Base-by-base conservation (phyloP, 345 rosid species). In the Eucalyptus urophylla region DNA sequence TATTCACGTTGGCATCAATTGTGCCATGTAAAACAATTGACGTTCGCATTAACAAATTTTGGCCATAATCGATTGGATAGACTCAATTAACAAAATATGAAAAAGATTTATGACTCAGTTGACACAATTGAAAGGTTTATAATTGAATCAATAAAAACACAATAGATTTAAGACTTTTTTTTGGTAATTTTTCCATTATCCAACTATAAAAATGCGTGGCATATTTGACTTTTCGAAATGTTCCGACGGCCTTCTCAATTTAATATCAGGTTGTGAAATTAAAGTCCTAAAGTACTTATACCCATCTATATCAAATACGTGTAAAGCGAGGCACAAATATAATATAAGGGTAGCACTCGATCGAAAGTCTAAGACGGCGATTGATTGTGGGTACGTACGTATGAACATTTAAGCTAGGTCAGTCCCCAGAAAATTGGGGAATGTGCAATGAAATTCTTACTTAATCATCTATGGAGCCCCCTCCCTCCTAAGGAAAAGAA, bases 61-160 rank as follows among this genome's bases (percentile, higher is more conserved):
- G 24, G 24, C 5, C 24, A 53, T 0, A 53, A 53, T 53, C 0
- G 2, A 19, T 53, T 1, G 2, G 0, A 53, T 19, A 3, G 1
- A 53, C 24, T 1, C 1, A 53, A 19, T 53, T 53, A 53, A 53
- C 5, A 19, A 19, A 53, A 53, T 53, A 0, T 53, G 2, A 53
- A 53, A 49, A 19, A 19, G 24, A 53, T 53, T 53, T 53, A 53
- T 1, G 58, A 53, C 11, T 21, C 0, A 53, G 0, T 53, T 0
- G 0, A 1, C 0, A 8, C 0, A 21, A 53, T 53, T 53, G 25
- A 53, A 53, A 53, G 0, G 5, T 21, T 19, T 53, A 53, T 53
- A 2, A 53, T 53, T 53, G 56, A 19, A 53, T 19, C 0, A 3
- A 0, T 0, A 53, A 53, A 19, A 0, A 21, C 0, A 21, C 0